These are phyloP conservation scores for Neonectria coccinea DNA, from an alignment of 2,329 filamentous ascomycete genomes.

Conservation along the genomic window DNA sequence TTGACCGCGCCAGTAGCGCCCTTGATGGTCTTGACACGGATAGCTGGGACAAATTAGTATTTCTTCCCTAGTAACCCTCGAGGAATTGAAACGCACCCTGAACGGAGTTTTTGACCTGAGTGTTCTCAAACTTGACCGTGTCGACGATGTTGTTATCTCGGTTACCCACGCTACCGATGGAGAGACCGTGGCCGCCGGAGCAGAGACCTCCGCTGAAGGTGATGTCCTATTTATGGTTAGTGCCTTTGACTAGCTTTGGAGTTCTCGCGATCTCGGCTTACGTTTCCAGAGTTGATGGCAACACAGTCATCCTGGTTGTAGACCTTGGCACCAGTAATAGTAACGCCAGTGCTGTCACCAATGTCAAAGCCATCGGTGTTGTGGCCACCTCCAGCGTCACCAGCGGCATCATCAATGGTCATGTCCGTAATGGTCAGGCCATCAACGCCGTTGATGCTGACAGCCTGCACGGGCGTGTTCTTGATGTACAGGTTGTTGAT, in stretches of 20 bases:
- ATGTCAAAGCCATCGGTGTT: slow-evolving; percentile 73
- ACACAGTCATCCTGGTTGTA: slow-evolving; percentile 73
- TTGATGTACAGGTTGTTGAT: slow-evolving; percentile 54
- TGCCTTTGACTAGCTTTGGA: not conserved
- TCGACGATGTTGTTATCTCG: slow-evolving; percentile 65
- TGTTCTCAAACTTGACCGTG: slow-evolving; percentile 61
- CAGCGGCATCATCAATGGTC: slow-evolving; percentile 54
- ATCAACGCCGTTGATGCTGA: slow-evolving; percentile 53
- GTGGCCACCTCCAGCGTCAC: slow-evolving; percentile 52
- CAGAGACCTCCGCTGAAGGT: slow-evolving; percentile 58
- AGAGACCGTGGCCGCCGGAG: slow-evolving; percentile 58
- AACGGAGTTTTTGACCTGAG: slow-evolving; percentile 61
- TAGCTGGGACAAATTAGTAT: slow-evolving; percentile 23
- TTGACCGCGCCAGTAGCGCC: slow-evolving; percentile 59
- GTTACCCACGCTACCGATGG: slow-evolving; percentile 59
- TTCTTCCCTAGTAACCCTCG: not conserved
- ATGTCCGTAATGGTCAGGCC: slow-evolving; percentile 51
- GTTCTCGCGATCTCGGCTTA: not conserved
- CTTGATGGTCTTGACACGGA: slow-evolving; percentile 62
- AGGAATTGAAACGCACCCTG: slow-evolving; percentile 54
- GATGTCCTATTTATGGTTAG: slow-evolving; percentile 49
- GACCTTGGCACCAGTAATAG: slow-evolving; percentile 64
- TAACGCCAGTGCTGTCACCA: slow-evolving; percentile 60
- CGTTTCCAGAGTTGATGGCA: slow-evolving; percentile 64
- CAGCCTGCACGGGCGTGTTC: slow-evolving; percentile 57